phyloP scores from a whole-genome alignment of 805 yeast species.

The Metschnikowia cerradonensis region DNA sequence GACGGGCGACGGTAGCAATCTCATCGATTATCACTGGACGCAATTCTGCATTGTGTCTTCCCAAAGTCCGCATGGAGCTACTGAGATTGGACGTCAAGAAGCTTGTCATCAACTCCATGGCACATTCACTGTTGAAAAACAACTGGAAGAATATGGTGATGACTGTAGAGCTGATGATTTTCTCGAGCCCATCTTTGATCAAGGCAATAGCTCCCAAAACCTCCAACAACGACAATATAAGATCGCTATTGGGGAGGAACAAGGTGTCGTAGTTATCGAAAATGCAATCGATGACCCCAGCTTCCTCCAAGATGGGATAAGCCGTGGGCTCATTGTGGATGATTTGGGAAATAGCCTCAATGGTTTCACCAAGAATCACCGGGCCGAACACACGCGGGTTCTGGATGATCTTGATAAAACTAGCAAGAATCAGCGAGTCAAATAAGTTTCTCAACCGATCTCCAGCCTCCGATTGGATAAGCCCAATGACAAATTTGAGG shows the following conservation, averaged over 20 bases:
- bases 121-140: slow-evolving; percentile 46
- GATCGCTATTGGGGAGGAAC: slow-evolving; percentile 54
- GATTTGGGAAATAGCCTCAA: slow-evolving; percentile 64
- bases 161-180: slow-evolving; percentile 43
- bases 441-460: slow-evolving; percentile 81
- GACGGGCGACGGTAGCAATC: slow-evolving; percentile 41
- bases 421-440: slow-evolving; percentile 71
- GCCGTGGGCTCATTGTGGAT: slow-evolving; percentile 92
- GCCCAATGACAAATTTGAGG: slow-evolving; percentile 57
- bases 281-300: slow-evolving; percentile 64
- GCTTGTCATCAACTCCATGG: slow-evolving; percentile 46
- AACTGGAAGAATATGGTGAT: slow-evolving; percentile 44
- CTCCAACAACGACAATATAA: slow-evolving; percentile 55
- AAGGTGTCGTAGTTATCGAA: slow-evolving; percentile 53
- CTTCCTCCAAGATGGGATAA: slow-evolving; percentile 72
- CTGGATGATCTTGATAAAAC: slow-evolving; percentile 54
- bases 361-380: slow-evolving; percentile 52
- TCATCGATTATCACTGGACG: slow-evolving; percentile 55
- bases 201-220: slow-evolving; percentile 79
- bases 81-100: slow-evolving; percentile 60
- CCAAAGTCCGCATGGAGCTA: slow-evolving; percentile 68
- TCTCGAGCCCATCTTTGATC: slow-evolving; percentile 64
- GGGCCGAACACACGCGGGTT: slow-evolving; percentile 66
- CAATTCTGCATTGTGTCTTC: slow-evolving; percentile 76
- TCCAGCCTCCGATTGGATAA: slow-evolving; percentile 72